phyloP scores from a whole-genome alignment of 257 asterid species.

The Haberlea rhodopensis region DNA sequence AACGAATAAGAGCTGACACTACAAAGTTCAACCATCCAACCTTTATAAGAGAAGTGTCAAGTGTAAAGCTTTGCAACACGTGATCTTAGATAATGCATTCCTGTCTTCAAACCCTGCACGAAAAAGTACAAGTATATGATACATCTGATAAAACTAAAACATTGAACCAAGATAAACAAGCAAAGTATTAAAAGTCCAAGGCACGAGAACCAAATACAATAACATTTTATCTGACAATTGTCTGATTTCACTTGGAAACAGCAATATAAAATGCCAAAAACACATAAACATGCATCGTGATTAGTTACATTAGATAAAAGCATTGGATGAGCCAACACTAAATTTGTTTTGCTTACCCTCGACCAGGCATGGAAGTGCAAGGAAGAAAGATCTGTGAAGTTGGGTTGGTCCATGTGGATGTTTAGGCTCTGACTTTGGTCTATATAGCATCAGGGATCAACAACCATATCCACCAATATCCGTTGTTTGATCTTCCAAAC shows the following conservation, averaged over 20 bases:
- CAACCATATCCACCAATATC: conserved; percentile 87
- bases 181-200: background rate
- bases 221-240: background rate
- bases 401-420: conserved; percentile 96
- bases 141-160: background rate
- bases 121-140: conserved; percentile 4
- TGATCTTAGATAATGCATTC: conserved; percentile 87
- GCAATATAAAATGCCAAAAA: background rate
- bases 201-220: background rate
- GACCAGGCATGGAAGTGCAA: conserved; percentile 91
- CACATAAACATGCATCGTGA: background rate
- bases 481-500: conserved; percentile 97
- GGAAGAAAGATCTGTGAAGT: conserved; percentile 80
- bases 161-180: background rate
- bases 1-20: background rate
- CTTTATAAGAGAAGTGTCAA: conserved; percentile 71
- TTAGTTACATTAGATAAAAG: background rate
- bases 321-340: background rate
- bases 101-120: conserved; percentile 84
- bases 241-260: background rate
- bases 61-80: conserved; percentile 98
- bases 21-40: conserved; percentile 17
- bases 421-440: conserved; percentile 97
- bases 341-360: conserved; percentile 40
- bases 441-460: conserved; percentile 92